Evolutionary conservation across 2,329 filamentous ascomycete genomes (phyloP), one percentile per base, ranked within the genome.

Genomic region (Nakataea oryzae): DNA sequence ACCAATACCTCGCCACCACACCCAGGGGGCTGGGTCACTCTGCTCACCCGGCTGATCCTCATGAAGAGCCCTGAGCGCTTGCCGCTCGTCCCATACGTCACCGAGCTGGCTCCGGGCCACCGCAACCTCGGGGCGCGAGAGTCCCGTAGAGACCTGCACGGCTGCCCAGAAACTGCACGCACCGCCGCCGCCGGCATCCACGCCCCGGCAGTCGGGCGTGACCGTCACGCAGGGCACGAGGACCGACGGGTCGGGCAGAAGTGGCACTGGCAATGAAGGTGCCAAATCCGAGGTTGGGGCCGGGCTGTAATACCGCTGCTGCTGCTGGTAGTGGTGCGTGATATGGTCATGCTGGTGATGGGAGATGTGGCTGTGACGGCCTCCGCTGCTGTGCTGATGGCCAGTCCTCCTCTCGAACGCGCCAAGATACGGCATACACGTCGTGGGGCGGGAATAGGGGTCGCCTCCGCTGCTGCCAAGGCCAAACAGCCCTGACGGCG

Each of bases 101-200:
- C 41, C 62, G 34, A 64, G 63, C 61, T 54, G 50, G 59, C 3
- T 62, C 41, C 9, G 66, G 68, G 58, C 70, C 74, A 50, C 60
- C 26, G 21, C 34, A n/a, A 34, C 28, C 32, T 58, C 62, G 17
- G 59, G 62, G 17, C 50, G 54, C 32, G 50, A 55, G 9, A 78
- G 65, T 61, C 74, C 75, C 14, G 75, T 74, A 9, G 74, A 76
- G 54, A 83, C 66, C 68, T 83, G 76, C 58, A 83, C 72, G 3
- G 79, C 78, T 5, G 73, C 76, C 81, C 78, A 84, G n/a, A 82
- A 65, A 13, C 66, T 71, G 34, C 70, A 67, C 50, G 69, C 67
- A 3, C 69, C 72, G 50, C 73, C 69, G 30, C 62, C 63, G 28
- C 61, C 62, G 27, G 61, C 62, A 8, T 63, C 62, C 3, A 66